Evolutionary conservation across 352 stramenopile genomes (phyloP).

Genomic region (Plasmopara viticola): DNA sequence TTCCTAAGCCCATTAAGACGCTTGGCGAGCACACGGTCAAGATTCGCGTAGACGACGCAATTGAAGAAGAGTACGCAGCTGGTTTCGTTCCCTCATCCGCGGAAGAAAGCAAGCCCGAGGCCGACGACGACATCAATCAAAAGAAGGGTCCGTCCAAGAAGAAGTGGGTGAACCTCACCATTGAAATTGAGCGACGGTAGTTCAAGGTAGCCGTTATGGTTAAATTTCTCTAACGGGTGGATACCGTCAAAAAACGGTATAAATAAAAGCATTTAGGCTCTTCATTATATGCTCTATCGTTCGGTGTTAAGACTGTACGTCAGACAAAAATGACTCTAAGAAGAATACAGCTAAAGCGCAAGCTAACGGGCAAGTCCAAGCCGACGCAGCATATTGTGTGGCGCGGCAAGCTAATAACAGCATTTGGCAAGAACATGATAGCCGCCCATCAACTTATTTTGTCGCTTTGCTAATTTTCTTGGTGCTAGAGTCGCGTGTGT

Average conservation of each 20-base stretch:
- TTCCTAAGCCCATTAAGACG: constrained; percentile 73
- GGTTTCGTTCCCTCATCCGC: constrained; percentile 17
- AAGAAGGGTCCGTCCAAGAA: constrained; percentile 64
- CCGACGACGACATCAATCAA: constrained; percentile 21
- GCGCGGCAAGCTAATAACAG: constrained; percentile 63
- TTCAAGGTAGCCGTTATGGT: constrained; percentile 12
- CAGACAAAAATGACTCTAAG: neutral
- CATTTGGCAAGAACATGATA: constrained; percentile 26
- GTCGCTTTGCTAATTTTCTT: neutral
- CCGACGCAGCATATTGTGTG: constrained; percentile 57
- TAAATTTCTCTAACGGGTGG: neutral
- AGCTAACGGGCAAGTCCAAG: constrained; percentile 17
- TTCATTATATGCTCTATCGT: no score
- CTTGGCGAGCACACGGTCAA: constrained; percentile 75
- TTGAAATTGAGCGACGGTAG: constrained; percentile 67
- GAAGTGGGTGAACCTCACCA: constrained; percentile 61
- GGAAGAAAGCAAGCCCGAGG: constrained; percentile 18
- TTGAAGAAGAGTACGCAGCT: constrained; percentile 62
- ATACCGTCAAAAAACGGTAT: no score
- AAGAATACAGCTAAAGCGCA: constrained; percentile 11
- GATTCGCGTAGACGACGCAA: constrained; percentile 72
- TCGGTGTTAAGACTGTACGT: no score
- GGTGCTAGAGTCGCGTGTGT: constrained; percentile 46
- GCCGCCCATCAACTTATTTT: neutral
- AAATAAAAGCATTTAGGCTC: no score